Evolutionary conservation across 345 rosid species (phyloP), one percentile per base, ranked within the genome.

Genomic region (Linum trigynum): DNA sequence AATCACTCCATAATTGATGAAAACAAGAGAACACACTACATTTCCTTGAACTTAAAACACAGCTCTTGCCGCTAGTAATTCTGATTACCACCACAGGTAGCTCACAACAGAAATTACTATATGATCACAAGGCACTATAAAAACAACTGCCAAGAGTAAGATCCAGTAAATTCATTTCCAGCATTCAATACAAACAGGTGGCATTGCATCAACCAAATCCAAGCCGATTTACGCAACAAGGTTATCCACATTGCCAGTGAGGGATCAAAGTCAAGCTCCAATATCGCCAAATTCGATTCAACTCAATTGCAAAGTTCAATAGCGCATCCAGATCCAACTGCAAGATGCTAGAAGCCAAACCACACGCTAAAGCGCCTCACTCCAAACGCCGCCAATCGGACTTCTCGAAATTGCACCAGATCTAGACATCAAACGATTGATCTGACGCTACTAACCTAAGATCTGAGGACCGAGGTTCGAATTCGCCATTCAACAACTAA

Each of bases 361-460:
- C 23, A 59, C 14, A 37, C 53, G 60, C 38, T 51, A 17, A 9
- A 7, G 66, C 39, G 55, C 38, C 36, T 23, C 17, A 37, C 6
- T 2, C 16, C 32, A 60, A 39, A 17, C 35, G 17, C 6, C 45
- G 45, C 45, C 45, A 41, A 35, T 5, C 9, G 14, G 23, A 65
- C 67, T n/a, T 15, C 55, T 2, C 12, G 39, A 65, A 74, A 72
- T 57, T 36, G 55, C 60, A 69, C 14, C 81, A 80, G 90, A 86
- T 83, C 92, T 80, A 79, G 65, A 72, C 75, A 71, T 59, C 67
- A 70, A 38, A 23, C n/a, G 59, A 75, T 75, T 75, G 79, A 84
- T 81, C 79, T 72, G 76, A 50, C 39, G 48, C 42, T 9, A 5
- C 8, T 37, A 72, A 64, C 61, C 65, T 39, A 39, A 57, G 45